Percentiles rank a stretch among this genome's conserved stretches.
phyloP scores from a whole-genome alignment of 140 eudicot genomes.

The Erigeron philadelphicus region DNA sequence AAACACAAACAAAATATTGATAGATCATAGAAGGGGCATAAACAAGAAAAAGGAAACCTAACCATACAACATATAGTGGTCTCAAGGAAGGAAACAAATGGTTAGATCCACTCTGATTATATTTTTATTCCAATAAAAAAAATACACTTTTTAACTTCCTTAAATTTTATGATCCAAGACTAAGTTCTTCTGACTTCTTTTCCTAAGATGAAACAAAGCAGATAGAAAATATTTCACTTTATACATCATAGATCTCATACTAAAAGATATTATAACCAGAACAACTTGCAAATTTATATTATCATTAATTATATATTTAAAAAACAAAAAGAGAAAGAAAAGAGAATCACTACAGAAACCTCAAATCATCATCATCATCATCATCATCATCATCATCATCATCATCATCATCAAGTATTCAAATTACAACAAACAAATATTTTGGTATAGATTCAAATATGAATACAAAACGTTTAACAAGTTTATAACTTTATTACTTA shows the following conservation, averaged over 20 bases:
- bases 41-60: slow-evolving; percentile 7
- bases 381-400: slow-evolving; percentile 10
- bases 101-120: slow-evolving; percentile 21
- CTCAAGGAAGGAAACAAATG: neutral
- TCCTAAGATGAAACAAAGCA: slow-evolving; percentile 23
- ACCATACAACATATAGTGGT: slow-evolving; percentile 4
- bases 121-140: neutral
- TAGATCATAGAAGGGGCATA: neutral
- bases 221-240: slow-evolving; percentile 8
- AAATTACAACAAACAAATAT: slow-evolving; percentile 1
- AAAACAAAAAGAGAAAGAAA: no score
- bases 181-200: neutral
- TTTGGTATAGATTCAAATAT: slow-evolving; percentile 9
- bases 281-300: slow-evolving; percentile 4
- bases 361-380: slow-evolving; percentile 15
- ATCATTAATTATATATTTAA: neutral
- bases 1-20: neutral
- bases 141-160: neutral
- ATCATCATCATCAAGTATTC: slow-evolving; percentile 3
- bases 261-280: slow-evolving; percentile 15
- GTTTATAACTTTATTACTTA: neutral
- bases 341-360: neutral
- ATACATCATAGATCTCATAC: slow-evolving; percentile 31
- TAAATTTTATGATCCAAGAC: slow-evolving; percentile 9
- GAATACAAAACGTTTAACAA: no score